Percentiles rank a stretch among this genome's conserved stretches.
phyloP scores from a whole-genome alignment of 2,329 filamentous ascomycete species.

The Fusarium domesticum region DNA sequence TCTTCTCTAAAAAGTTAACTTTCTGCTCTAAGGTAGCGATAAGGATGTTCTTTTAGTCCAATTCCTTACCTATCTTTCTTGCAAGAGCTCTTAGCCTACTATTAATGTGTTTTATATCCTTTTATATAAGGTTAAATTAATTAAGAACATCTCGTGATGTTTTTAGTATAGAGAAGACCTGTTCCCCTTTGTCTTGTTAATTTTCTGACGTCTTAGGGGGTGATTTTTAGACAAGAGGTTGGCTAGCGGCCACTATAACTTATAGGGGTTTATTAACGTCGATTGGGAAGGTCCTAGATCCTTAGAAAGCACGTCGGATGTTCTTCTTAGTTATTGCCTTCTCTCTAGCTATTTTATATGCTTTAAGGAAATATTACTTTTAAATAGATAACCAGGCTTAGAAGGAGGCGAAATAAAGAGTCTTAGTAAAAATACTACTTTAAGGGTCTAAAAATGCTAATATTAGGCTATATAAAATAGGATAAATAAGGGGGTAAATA shows the following conservation, averaged over 20 bases:
- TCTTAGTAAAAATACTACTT: neutral
- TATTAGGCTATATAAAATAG: neutral
- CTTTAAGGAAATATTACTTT: neutral
- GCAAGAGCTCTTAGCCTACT: neutral
- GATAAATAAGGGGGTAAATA: neutral
- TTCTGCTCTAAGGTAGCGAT: neutral
- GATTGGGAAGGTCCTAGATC: neutral
- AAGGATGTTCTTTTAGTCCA: neutral
- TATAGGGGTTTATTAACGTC: neutral
- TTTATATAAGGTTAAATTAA: neutral
- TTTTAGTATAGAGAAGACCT: neutral
- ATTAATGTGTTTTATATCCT: neutral
- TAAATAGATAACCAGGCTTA: neutral
- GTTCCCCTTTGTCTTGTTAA: too few species aligned
- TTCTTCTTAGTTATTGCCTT: neutral
- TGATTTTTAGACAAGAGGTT: neutral
- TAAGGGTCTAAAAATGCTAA: neutral
- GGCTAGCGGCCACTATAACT: neutral
- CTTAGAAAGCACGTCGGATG: neutral
- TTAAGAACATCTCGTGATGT: neutral
- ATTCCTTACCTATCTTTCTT: neutral
- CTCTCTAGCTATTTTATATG: neutral
- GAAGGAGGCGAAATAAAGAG: neutral
- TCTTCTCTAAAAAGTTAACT: neutral
- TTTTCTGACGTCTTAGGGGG: neutral